Percentiles rank a stretch among this genome's conserved stretches.
Evolutionary conservation across 768 basidiomycete genomes (phyloP).

Genomic region (Leccinum broughii): DNA sequence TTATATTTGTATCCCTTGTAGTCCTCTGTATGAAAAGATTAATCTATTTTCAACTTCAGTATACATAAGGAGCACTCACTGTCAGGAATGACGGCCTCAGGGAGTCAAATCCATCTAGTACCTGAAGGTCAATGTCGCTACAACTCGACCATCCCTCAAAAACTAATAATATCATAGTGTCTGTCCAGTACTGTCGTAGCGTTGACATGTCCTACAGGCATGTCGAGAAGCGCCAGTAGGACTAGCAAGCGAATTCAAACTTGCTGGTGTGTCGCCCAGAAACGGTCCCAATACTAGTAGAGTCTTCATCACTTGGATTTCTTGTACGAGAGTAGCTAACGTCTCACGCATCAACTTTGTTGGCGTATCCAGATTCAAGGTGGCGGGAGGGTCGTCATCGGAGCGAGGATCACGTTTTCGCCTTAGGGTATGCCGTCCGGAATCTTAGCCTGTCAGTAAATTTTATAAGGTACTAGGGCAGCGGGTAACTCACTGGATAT

Average conservation of each 20-base stretch:
- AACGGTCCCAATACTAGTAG: neutral
- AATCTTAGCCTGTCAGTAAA: neutral
- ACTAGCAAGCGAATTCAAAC: neutral
- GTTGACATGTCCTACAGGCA: neutral
- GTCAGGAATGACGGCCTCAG: no score
- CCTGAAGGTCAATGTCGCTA: no score
- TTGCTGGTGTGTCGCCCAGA: neutral
- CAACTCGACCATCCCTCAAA: neutral
- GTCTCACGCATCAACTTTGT: neutral
- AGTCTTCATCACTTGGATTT: neutral
- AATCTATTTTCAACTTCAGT: no score
- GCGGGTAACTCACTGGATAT: no score
- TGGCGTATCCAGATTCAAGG: neutral
- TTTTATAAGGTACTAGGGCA: no score
- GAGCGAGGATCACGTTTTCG: neutral
- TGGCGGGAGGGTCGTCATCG: neutral
- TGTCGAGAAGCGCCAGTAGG: neutral
- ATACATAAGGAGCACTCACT: no score
- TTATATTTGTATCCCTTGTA: no score
- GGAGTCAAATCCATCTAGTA: no score
- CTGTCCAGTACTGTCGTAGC: neutral
- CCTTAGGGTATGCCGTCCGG: neutral
- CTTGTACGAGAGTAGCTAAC: neutral
- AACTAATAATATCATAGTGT: neutral
- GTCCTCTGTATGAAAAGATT: no score